These are phyloP conservation scores for Ustilago sp. DNA, from an alignment of 1,284 basidiomycete species.

Conservation along the genomic window DNA sequence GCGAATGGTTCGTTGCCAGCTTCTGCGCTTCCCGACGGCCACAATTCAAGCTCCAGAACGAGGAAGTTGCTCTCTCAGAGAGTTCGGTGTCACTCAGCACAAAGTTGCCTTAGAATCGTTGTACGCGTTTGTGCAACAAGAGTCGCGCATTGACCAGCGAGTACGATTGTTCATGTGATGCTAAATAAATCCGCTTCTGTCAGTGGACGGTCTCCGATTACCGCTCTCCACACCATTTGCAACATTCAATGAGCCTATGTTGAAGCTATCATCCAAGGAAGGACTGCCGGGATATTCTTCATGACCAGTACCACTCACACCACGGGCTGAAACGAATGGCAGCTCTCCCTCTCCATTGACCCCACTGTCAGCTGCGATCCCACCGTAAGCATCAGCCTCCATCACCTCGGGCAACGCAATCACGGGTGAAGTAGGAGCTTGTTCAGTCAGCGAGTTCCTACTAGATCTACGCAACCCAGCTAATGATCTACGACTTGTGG, in stretches of 20 bases:
- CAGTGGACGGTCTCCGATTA: constrained; percentile 17
- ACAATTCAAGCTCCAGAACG: no score
- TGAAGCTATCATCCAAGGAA: background rate
- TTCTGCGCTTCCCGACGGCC: no score
- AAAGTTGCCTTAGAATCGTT: no score
- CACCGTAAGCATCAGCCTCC: constrained; percentile 20
- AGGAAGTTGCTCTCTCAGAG: no score
- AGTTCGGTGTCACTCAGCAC: no score
- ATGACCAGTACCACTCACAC: no score
- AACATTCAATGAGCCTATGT: background rate
- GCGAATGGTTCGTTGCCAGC: no score
- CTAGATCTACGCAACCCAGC: constrained; percentile 18
- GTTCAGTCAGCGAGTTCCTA: constrained; percentile 13
- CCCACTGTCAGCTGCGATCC: background rate
- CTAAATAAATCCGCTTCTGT: constrained; percentile 30
- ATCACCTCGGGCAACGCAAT: constrained; percentile 17
- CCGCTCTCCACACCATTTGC: background rate
- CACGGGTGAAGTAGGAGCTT: constrained; percentile 11
- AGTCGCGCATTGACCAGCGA: background rate
- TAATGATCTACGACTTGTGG: constrained; percentile 17
- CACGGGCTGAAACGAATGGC: no score
- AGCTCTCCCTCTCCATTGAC: no score
- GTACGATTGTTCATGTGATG: background rate
- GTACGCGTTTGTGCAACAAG: no score
- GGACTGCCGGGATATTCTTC: constrained; percentile 3